Conservation (phyloP, 345 rosid genomes). For the sweet orange (Citrus sinensis) region DNA sequence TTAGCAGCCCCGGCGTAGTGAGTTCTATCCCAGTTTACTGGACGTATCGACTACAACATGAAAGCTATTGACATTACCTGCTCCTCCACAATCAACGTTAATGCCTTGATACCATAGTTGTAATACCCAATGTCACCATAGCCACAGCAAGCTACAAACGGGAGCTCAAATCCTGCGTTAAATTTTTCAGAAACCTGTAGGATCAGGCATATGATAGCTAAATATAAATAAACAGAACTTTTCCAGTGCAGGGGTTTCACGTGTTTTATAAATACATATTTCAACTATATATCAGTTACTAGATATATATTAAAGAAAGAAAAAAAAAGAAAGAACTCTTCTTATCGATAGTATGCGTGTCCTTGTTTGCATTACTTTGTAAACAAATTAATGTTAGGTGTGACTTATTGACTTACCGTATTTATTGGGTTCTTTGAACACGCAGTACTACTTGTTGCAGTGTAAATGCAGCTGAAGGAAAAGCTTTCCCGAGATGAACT, state of each 20-base stretch:
- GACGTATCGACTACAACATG: constrained; percentile 12
- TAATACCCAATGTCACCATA: constrained; percentile 23
- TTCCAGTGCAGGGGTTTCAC: too few species aligned
- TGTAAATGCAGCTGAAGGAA: constrained; percentile 11
- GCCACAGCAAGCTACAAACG: constrained; percentile 32
- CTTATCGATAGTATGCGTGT: too few species aligned
- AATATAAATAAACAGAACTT: too few species aligned
- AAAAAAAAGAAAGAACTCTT: too few species aligned
- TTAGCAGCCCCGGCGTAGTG: constrained; percentile 39
- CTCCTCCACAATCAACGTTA: constrained; percentile 15
- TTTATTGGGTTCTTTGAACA: constrained; percentile 31
- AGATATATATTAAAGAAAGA: too few species aligned
- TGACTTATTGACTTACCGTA: constrained; percentile 26
- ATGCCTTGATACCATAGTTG: constrained; percentile 10
- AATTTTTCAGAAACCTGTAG: neutral
- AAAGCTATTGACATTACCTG: constrained; percentile 16
- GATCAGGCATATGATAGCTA: too few species aligned
- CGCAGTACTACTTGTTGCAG: constrained; percentile 39
- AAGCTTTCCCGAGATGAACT: constrained; percentile 27
- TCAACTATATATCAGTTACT: too few species aligned
- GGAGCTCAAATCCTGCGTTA: constrained; percentile 25
- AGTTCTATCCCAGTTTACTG: constrained; percentile 33
- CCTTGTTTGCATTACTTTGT: too few species aligned
- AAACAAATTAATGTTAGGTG: too few species aligned
- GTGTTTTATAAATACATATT: too few species aligned